These are phyloP conservation scores for Myriosclerotinia duriaeana DNA, from an alignment of 2,329 filamentous ascomycete genomes.

Conservation along the genomic window DNA sequence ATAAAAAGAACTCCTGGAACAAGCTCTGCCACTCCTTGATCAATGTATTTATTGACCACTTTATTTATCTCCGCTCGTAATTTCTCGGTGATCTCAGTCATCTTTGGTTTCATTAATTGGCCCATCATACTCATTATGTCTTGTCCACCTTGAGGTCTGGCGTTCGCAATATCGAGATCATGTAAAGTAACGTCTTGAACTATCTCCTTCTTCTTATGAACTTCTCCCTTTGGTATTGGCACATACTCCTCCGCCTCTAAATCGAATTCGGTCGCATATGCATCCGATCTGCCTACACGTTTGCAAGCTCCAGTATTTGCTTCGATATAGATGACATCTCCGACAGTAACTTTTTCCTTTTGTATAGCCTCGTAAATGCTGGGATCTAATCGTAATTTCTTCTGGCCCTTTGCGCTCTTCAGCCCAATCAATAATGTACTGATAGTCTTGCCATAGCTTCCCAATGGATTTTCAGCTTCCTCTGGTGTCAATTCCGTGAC, in stretches of 20 bases:
- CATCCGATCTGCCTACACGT: conserved; percentile 91
- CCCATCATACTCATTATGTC: conserved; percentile 99
- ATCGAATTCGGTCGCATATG: conserved; percentile 97
- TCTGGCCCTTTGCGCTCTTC: conserved; percentile 94
- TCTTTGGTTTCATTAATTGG: conserved; percentile 98
- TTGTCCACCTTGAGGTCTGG: conserved; percentile 91
- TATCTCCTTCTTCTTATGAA: conserved; percentile 99
- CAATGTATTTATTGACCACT: conserved; percentile 98
- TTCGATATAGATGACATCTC: conserved; percentile 98
- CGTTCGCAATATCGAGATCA: conserved; percentile 93
- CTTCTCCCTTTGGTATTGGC: conserved; percentile 96
- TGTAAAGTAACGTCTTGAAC: conserved; percentile 98
- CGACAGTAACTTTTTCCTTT: conserved; percentile 93
- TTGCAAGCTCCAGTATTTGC: conserved; percentile 98
- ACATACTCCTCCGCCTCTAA: conserved; percentile 99
- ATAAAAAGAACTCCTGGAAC: conserved; percentile 99
- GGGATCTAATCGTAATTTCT: conserved; percentile 94
- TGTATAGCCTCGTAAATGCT: conserved; percentile 99
- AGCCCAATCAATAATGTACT: conserved; percentile 91
- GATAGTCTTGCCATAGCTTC: conserved; percentile 96
- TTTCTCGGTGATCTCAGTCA: conserved; percentile 99
- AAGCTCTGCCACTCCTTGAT: conserved; percentile 94
- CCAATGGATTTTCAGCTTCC: conserved; percentile 95
- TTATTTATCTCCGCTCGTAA: conserved; percentile 96
- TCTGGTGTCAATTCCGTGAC: conserved; percentile 97